A percentile compares a stretch with the other conserved stretches of the same genome.
Evolutionary conservation across 2,329 filamentous ascomycete genomes (phyloP).

Genomic region (Neoascochyta sp.): DNA sequence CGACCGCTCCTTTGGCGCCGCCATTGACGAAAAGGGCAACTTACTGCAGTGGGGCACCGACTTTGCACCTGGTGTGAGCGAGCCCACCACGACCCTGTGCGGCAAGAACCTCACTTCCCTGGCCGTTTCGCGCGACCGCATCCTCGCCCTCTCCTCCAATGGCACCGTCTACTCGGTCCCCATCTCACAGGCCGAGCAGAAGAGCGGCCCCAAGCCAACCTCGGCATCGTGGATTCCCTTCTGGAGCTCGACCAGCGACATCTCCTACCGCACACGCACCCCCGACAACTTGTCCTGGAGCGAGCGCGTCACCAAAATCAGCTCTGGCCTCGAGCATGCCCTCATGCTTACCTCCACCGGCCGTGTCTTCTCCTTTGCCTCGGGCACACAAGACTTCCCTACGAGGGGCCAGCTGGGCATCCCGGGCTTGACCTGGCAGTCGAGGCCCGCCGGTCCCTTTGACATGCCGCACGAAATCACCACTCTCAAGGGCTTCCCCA

Average conservation of each 20-base stretch:
- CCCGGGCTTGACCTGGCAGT: constrained; percentile 75
- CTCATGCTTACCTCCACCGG: constrained; percentile 80
- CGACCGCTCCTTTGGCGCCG: constrained; percentile 75
- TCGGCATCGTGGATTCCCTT: constrained; percentile 71
- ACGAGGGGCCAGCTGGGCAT: constrained; percentile 82
- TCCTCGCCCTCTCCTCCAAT: constrained; percentile 70
- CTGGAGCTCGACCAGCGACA: constrained; percentile 57
- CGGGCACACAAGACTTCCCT: constrained; percentile 74
- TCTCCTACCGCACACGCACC: constrained; percentile 71
- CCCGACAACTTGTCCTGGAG: constrained; percentile 62
- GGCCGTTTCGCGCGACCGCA: constrained; percentile 73
- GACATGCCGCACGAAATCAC: constrained; percentile 79
- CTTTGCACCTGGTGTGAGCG: constrained; percentile 62
- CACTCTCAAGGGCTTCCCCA: constrained; percentile 65
- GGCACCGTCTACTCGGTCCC: constrained; percentile 85
- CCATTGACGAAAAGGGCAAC: constrained; percentile 82
- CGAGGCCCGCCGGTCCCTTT: constrained; percentile 70
- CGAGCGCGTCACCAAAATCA: constrained; percentile 71
- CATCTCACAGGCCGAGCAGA: constrained; percentile 68
- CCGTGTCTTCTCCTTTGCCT: constrained; percentile 83
- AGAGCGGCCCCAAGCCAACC: constrained; percentile 58
- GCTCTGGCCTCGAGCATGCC: constrained; percentile 78
- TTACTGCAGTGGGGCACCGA: constrained; percentile 86
- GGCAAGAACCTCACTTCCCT: constrained; percentile 79
- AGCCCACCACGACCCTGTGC: constrained; percentile 67